Base-by-base conservation (phyloP, 495 filamentous ascomycete species). In the Neurospora africana region DNA sequence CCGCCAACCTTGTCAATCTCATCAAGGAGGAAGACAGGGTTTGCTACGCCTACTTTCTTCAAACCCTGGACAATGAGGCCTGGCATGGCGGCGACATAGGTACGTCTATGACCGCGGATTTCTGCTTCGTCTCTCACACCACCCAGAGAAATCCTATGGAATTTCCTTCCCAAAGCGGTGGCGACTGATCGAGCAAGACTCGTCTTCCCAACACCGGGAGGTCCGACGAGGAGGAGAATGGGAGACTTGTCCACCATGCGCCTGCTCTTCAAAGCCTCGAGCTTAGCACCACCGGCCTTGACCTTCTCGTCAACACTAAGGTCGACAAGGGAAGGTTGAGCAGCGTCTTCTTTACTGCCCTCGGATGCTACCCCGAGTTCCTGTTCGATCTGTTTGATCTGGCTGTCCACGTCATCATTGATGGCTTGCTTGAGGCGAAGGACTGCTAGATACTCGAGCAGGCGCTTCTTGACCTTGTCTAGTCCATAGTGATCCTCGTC, bases 81-180 rank as follows among this genome's bases (percentile, higher is more conserved):
- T 13, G 96, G 96, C 95, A 99, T 98, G 68, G 96, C 96, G 15
- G 96, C 96, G 70, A 99, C 95, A 79, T 99, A 99, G 3, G 96
- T 99, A 68, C 96, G 88, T 58, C 96, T 89, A 82, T 99, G 96
- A 7, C 96, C 96, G 68, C 96, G 86, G 73, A 99, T 98, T 82
- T 98, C 96, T 8, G 96, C 96, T 79, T 99, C 96, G 76, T 98
- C 96, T 36, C 95, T 84, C 23, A 99, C 94, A 76, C 96, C 96
- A 70, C 96, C 96, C 27, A 99, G 90, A 36, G 95, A 98, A 73
- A 99, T 98, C 38, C 96, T 89, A 79, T 98, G 95, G 82, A 99
- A 99, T 78, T 98, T 96, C 71, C 96, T 88, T 6, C 95, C 94
- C 23, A 99, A 86, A 11, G 96, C 93, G 15, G 91, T 90, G 17